Evolutionary conservation across 2,329 filamentous ascomycete genomes (phyloP).

Genomic region (Neofusicoccum kwambonambiense): DNA sequence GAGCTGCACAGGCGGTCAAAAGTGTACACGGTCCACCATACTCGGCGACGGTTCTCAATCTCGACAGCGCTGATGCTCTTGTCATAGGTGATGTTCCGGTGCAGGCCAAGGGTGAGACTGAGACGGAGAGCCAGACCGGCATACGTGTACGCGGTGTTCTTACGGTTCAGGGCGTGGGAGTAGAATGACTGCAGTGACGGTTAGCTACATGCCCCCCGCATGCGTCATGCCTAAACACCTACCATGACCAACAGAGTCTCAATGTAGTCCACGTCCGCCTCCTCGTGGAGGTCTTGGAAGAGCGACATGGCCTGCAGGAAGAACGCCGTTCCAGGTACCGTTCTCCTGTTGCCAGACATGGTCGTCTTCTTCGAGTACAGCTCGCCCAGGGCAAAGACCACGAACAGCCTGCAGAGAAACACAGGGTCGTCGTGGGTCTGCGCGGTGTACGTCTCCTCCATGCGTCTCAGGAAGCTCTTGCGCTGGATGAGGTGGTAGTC

Average conservation of each 20-base stretch:
- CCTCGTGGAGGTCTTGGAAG: conserved; percentile 21
- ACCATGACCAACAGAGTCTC: conserved; percentile 25
- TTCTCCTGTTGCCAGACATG: conserved; percentile 16
- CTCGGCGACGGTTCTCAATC: conserved; percentile 22
- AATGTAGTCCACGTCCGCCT: conserved; percentile 23
- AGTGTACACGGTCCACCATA: conserved; percentile 37
- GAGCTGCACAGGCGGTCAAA: conserved; percentile 51
- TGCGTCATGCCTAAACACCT: neutral
- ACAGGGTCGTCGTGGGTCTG: conserved; percentile 18
- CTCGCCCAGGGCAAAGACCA: conserved; percentile 24
- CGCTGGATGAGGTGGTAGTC: conserved; percentile 18
- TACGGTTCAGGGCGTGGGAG: conserved; percentile 23
- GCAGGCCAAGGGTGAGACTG: conserved; percentile 20
- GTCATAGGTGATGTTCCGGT: conserved; percentile 20
- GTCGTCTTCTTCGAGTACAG: conserved; percentile 19
- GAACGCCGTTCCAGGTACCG: conserved; percentile 17
- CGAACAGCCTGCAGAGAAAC: conserved; percentile 23
- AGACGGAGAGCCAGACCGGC: conserved; percentile 21
- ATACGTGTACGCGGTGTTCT: conserved; percentile 24
- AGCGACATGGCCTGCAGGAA: conserved; percentile 22
- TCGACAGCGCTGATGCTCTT: conserved; percentile 18
- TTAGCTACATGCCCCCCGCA: neutral
- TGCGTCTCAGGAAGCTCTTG: conserved; percentile 15
- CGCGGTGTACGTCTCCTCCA: conserved; percentile 18
- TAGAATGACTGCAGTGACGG: conserved; percentile 22